These are phyloP conservation scores for Stentor coeruleus DNA, from an alignment of 73 alveolate genomes.

Conservation along the genomic window DNA sequence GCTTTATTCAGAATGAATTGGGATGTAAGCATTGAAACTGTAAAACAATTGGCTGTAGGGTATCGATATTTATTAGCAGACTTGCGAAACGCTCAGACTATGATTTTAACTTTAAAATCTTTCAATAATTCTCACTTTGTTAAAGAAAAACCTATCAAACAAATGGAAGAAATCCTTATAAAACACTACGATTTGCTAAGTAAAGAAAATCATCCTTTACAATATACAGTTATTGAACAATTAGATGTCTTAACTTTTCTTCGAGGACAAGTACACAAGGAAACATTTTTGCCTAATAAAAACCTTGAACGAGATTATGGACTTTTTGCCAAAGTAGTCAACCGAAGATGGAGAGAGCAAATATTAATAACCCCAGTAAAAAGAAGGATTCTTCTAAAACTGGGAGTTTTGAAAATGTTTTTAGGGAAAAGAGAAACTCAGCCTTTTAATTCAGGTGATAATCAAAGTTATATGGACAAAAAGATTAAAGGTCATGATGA, in stretches of 20 bases:
- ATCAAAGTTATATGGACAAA: neutral
- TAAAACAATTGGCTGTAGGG: neutral
- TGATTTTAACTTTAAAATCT: neutral
- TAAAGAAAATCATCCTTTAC: slow-evolving; percentile 7
- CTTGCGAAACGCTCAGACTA: neutral
- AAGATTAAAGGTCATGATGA: too few species aligned
- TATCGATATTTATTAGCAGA: neutral
- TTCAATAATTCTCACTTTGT: neutral
- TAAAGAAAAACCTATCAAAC: neutral
- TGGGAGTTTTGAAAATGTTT: neutral
- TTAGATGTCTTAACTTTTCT: neutral
- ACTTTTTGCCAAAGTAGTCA: neutral
- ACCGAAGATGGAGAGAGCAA: neutral
- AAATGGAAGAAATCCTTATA: neutral
- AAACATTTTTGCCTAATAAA: neutral
- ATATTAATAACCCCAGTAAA: neutral
- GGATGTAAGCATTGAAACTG: slow-evolving; percentile 1
- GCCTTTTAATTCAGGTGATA: neutral
- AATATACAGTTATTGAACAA: slow-evolving; percentile 2
- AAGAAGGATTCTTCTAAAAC: neutral
- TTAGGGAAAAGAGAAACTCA: neutral
- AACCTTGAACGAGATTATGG: neutral
- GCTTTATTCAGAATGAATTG: neutral
- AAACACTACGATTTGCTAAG: neutral
- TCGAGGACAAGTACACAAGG: neutral